Conservation (phyloP, 2,329 filamentous ascomycete species). For the Ilyonectria robusta region DNA sequence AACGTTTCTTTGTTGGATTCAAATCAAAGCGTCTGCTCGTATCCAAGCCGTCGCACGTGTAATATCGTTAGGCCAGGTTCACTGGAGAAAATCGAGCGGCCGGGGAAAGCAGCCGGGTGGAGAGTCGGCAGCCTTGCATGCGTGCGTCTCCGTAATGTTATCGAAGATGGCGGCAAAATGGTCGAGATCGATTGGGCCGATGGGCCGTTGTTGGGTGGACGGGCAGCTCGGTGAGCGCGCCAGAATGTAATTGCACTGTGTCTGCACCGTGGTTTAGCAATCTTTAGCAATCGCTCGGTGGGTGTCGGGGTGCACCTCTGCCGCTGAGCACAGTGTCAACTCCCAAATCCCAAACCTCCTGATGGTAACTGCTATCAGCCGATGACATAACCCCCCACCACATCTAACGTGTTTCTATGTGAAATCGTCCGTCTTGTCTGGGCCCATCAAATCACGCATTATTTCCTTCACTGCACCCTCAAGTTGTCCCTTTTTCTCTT, state of each 20-base stretch:
- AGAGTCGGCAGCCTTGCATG: conserved; percentile 42
- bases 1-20: background rate
- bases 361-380: conserved; percentile 29
- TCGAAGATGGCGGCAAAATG: conserved; percentile 39
- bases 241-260: conserved; percentile 34
- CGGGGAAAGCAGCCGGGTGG: conserved; percentile 37
- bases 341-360: background rate
- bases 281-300: background rate
- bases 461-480: conserved; percentile 40
- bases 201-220: conserved; percentile 38
- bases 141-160: conserved; percentile 34
- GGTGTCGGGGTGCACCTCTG: background rate
- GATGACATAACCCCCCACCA: conserved; percentile 48
- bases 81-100: conserved; percentile 1
- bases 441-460: conserved; percentile 52
- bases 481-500: conserved; percentile 27
- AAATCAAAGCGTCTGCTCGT: background rate
- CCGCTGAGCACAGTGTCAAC: conserved; percentile 33
- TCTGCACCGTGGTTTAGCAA: background rate
- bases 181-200: conserved; percentile 43
- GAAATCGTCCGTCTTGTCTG: conserved; percentile 40
- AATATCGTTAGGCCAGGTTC: conserved; percentile 12
- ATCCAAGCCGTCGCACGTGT: conserved; percentile 21
- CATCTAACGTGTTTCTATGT: conserved; percentile 46
- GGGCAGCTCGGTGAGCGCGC: conserved; percentile 24